phyloP scores from a whole-genome alignment of 108 stramenopile species.

The Nitzschia inconspicua region DNA sequence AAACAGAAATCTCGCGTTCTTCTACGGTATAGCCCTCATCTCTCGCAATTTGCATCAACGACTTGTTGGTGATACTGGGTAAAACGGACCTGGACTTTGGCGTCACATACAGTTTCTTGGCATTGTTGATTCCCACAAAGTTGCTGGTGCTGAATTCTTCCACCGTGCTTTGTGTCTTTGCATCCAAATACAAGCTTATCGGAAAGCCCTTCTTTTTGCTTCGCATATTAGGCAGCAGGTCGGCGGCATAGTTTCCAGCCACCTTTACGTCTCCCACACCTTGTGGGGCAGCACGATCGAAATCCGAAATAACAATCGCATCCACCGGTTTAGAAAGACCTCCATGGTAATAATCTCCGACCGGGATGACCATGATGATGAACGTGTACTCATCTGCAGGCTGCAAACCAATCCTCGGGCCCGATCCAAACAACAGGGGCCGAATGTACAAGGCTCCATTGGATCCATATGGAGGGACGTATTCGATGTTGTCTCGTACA shows the following conservation, averaged over 20 bases:
- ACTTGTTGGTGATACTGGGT: constrained; percentile 96
- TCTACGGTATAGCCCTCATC: constrained; percentile 92
- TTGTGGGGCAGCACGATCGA: constrained; percentile 95
- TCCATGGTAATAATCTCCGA: constrained; percentile 98
- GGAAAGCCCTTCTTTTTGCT: constrained; percentile 96
- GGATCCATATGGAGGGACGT: constrained; percentile 95
- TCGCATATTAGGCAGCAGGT: constrained; percentile 93
- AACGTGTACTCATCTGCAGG: constrained; percentile 98
- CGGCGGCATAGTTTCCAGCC: constrained; percentile 99
- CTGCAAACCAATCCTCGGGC: constrained; percentile 93
- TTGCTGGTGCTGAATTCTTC: constrained; percentile 99
- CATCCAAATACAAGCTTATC: constrained; percentile 95
- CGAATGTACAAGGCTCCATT: constrained; percentile 95
- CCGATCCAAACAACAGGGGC: constrained; percentile 93
- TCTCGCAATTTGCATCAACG: constrained; percentile 89
- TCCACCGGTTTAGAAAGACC: constrained; percentile 86
- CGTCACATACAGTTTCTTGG: constrained; percentile 82
- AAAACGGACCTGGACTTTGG: constrained; percentile 90
- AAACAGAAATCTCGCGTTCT: constrained; percentile 66
- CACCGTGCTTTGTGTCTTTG: constrained; percentile 81
- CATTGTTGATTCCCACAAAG: constrained; percentile 92
- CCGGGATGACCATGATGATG: constrained; percentile 91
- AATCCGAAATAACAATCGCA: constrained; percentile 90
- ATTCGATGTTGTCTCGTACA: constrained; percentile 92
- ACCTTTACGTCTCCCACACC: constrained; percentile 97